Conservation (phyloP, 2,329 filamentous ascomycete genomes). For the Nakataea oryzae region DNA sequence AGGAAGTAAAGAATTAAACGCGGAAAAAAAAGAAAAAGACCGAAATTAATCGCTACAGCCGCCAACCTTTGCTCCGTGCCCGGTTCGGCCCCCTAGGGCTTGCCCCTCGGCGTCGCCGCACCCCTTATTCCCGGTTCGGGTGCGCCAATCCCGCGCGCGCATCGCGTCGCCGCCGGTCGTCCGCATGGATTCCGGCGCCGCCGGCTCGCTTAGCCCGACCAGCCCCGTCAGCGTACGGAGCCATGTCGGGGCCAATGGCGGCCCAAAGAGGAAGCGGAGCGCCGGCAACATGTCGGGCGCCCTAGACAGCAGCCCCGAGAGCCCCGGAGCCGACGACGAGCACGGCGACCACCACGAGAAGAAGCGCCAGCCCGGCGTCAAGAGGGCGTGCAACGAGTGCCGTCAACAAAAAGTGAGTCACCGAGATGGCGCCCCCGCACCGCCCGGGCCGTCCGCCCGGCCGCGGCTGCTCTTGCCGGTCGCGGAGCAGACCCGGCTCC, state of each 20-base stretch:
- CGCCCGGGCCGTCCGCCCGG: too few species aligned
- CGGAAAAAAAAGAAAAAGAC: not conserved
- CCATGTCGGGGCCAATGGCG: conserved; percentile 31
- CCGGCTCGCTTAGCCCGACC: conserved; percentile 33
- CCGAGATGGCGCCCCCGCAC: not conserved
- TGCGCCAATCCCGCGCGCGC: not conserved
- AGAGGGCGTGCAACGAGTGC: conserved; percentile 77
- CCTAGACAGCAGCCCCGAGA: conserved; percentile 52
- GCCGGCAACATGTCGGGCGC: conserved; percentile 28
- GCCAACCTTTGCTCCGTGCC: not conserved
- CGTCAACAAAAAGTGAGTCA: conserved; percentile 70
- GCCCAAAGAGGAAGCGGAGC: conserved; percentile 50
- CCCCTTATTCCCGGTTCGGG: conserved; percentile 1
- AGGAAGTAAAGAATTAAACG: not conserved
- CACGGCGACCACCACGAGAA: conserved; percentile 44
- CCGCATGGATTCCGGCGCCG: conserved; percentile 24
- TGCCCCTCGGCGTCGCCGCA: not conserved
- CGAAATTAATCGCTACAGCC: not conserved
- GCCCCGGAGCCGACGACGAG: conserved; percentile 46
- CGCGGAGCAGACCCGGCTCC: too few species aligned
- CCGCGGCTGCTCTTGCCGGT: not conserved
- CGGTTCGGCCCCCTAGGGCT: not conserved
- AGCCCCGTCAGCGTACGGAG: conserved; percentile 42
- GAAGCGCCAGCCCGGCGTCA: conserved; percentile 58
- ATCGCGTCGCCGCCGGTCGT: not conserved